These are phyloP conservation scores for Clarireedia sp. DNA, from an alignment of 2,329 filamentous ascomycete species.

Conservation along the genomic window DNA sequence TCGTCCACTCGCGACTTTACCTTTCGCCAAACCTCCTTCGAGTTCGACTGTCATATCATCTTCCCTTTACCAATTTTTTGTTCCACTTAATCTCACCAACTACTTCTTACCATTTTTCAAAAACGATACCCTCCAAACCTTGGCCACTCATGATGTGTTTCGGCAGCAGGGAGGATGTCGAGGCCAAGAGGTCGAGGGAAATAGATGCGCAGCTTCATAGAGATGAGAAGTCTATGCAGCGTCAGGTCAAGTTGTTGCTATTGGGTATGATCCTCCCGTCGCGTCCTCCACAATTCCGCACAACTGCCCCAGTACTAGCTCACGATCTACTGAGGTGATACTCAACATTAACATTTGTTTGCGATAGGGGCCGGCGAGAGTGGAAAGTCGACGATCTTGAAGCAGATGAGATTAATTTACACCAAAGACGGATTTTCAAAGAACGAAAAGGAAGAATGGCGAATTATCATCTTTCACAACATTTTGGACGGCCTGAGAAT, in stretches of 20 bases:
- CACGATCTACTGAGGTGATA: background rate
- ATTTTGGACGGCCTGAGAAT: slow-evolving; percentile 86
- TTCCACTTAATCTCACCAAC: no score
- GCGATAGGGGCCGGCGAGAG: slow-evolving; percentile 83
- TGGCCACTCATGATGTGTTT: slow-evolving; percentile 51
- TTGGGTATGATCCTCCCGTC: slow-evolving; percentile 57
- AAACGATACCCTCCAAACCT: background rate
- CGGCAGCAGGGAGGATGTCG: slow-evolving; percentile 40
- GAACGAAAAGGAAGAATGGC: slow-evolving; percentile 85
- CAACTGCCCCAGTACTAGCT: background rate
- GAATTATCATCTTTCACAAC: slow-evolving; percentile 93
- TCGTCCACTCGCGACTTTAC: no score
- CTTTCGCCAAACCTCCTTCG: no score
- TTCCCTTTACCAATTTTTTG: no score
- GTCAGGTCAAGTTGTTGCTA: slow-evolving; percentile 88
- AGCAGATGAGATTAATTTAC: slow-evolving; percentile 99
- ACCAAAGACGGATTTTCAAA: slow-evolving; percentile 77
- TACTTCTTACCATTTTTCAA: background rate
- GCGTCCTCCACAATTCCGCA: slow-evolving; percentile 8
- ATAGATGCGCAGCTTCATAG: slow-evolving; percentile 80
- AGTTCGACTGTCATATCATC: no score
- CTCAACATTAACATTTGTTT: slow-evolving; percentile 14
- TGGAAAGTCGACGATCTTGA: slow-evolving; percentile 92
- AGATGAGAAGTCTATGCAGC: slow-evolving; percentile 79
- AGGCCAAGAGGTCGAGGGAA: slow-evolving; percentile 56